These are phyloP conservation scores for Apiotrichum montevideense DNA, from an alignment of 1,284 basidiomycete species.

Conservation along the genomic window DNA sequence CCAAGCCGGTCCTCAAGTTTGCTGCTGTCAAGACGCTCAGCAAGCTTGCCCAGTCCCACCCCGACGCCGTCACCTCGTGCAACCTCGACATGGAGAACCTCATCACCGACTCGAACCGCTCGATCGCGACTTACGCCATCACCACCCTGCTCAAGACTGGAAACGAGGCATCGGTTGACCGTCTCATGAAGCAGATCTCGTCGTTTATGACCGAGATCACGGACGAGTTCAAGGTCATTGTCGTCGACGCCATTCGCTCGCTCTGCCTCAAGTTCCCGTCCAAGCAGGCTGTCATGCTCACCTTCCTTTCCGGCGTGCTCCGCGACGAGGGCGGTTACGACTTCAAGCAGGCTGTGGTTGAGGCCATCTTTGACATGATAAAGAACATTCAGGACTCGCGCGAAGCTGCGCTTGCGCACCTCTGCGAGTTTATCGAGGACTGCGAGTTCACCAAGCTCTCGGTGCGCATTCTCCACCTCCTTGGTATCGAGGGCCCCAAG, in stretches of 20 bases:
- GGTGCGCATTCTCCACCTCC: constrained; percentile 88
- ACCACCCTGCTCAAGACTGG: constrained; percentile 99
- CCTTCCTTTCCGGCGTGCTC: constrained; percentile 87
- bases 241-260: constrained; percentile 96
- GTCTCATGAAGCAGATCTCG: constrained; percentile 98
- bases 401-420: constrained; percentile 87
- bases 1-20: constrained; percentile 91
- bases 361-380: constrained; percentile 99
- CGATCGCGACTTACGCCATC: constrained; percentile 97
- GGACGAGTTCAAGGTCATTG: constrained; percentile 99
- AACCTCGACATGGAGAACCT: constrained; percentile 97
- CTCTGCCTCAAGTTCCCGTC: constrained; percentile 97
- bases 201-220: constrained; percentile 99
- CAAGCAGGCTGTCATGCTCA: constrained; percentile 91
- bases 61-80: constrained; percentile 79
- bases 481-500: constrained; percentile 94
- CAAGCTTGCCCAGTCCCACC: constrained; percentile 74
- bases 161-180: constrained; percentile 96
- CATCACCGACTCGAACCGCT: constrained; percentile 92
- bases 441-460: constrained; percentile 99
- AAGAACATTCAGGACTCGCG: constrained; percentile 93
- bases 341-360: constrained; percentile 98
- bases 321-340: constrained; percentile 98
- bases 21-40: constrained; percentile 95
- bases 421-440: constrained; percentile 99